phyloP scores from a whole-genome alignment of 192 early-diverging fungal genomes.

The Entophlyctis helioformis region DNA sequence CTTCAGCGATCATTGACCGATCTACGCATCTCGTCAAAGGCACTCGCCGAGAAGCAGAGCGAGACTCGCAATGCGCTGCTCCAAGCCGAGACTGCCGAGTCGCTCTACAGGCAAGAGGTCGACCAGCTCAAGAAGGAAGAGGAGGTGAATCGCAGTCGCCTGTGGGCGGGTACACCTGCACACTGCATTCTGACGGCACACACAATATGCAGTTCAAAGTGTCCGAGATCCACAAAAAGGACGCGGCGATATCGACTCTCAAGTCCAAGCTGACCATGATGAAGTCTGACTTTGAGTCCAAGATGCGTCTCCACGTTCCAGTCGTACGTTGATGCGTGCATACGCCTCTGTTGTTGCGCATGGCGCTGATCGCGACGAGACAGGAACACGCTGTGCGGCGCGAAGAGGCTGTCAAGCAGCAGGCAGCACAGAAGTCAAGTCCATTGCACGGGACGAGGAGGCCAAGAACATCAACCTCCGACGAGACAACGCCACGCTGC shows the following conservation, averaged over 20 bases:
- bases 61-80: slow-evolving; percentile 19
- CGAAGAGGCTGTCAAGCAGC: slow-evolving; percentile 20
- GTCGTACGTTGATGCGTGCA: slow-evolving; percentile 6
- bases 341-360: too few relatives aligned
- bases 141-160: too few relatives aligned
- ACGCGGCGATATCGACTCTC: slow-evolving; percentile 19
- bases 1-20: too few relatives aligned
- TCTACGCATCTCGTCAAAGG: too few relatives aligned
- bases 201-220: slow-evolving; percentile 3
- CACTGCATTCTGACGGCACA: not conserved
- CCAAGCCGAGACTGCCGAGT: slow-evolving; percentile 35
- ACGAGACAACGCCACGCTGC: slow-evolving; percentile 26
- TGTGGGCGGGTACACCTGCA: too few relatives aligned
- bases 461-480: slow-evolving; percentile 24
- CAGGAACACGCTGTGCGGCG: slow-evolving; percentile 10
- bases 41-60: slow-evolving; percentile 7
- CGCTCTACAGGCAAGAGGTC: slow-evolving; percentile 29
- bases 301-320: slow-evolving; percentile 14
- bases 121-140: slow-evolving; percentile 27
- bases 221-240: slow-evolving; percentile 24
- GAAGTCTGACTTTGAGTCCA: slow-evolving; percentile 25
- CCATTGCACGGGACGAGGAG: slow-evolving; percentile 12
- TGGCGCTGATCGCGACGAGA: too few relatives aligned
- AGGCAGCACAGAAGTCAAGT: slow-evolving; percentile 8
- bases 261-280: slow-evolving; percentile 16